Base-by-base conservation (phyloP, 2,329 filamentous ascomycete species). In the Exophiala xenobiotica region DNA sequence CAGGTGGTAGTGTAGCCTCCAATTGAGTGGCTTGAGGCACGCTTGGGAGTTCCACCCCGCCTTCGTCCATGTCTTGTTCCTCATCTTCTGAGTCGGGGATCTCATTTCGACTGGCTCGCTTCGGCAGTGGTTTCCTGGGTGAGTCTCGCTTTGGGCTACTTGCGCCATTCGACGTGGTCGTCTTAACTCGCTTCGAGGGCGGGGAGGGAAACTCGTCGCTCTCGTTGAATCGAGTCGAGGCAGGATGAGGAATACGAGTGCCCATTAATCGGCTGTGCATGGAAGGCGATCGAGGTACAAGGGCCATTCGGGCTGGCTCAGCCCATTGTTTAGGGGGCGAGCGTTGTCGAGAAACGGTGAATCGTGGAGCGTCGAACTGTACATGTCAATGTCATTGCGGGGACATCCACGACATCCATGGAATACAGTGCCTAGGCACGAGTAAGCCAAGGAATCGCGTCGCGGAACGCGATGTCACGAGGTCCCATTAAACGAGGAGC, bases 1-100 rank as follows among this genome's bases (percentile, higher is more conserved):
- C 74, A 0, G 78, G 75, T 11, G 88, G 88, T 4, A 95, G 72
- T 4, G 85, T 85, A 56, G 77, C 83, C 62, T 90, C 87, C 39
- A 91, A 73, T 48, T 87, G 85, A 9, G 87, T 90, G 58, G 78
- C 76, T 33, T 70, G 71, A 35, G 62, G 67, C 46, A 65, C 53
- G 37, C 65, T 48, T 41, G 19, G 57, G 43, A 7, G 11, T 6
- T 12, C 37, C 57, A 68, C 61, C 71, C 57, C 59, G 14, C 59
- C 50, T 24, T 65, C 57, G 9, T 68, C 66, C 2, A 66, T 67
- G 33, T 70, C 68, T 23, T 67, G 65, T 40, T 73, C 46, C 27
- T 69, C 57, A 6, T 60, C 65, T 54, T 75, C 65, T 26, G 65
- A 70, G 54, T 75, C 65, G 33, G 68, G 61, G 6, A 72, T 64